These are phyloP conservation scores for Malassezia globosa DNA, from an alignment of 1,284 basidiomycete genomes.

Conservation along the genomic window DNA sequence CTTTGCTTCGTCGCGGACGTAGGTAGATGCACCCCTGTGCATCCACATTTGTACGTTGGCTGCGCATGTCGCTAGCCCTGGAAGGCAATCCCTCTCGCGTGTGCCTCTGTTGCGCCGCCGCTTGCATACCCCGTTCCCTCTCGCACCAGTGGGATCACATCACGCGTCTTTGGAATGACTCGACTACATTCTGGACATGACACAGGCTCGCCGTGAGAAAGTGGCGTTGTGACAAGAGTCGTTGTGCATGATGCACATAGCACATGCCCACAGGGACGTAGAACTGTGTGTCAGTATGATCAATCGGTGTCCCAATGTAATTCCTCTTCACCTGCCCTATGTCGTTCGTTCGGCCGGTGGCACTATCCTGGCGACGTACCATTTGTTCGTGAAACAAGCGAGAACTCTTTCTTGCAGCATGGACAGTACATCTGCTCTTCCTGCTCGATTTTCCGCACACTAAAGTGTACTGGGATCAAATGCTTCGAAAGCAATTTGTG, in stretches of 20 bases:
- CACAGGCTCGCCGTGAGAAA: background rate
- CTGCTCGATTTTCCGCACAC: background rate
- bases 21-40: too few relatives aligned
- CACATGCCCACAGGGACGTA: slow-evolving; percentile 14
- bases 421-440: slow-evolving; percentile 14
- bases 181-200: slow-evolving; percentile 15
- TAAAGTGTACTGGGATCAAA: slow-evolving; percentile 8
- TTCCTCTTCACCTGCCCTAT: too few relatives aligned
- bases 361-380: too few relatives aligned
- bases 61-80: slow-evolving; percentile 10
- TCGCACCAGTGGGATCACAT: slow-evolving; percentile 14
- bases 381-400: slow-evolving; percentile 1
- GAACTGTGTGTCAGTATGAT: slow-evolving; percentile 1
- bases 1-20: slow-evolving; percentile 50
- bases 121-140: slow-evolving; percentile 18
- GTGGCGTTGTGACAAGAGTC: slow-evolving; percentile 4
- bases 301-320: too few relatives aligned
- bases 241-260: slow-evolving; percentile 12
- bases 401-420: slow-evolving; percentile 15
- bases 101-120: slow-evolving; percentile 8
- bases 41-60: too few relatives aligned
- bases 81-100: slow-evolving; percentile 12
- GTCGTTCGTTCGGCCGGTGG: too few relatives aligned
- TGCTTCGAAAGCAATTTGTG: slow-evolving; percentile 13
- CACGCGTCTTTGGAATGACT: background rate